These are phyloP conservation scores for Aspergillus sp. DNA, from an alignment of 2,329 filamentous ascomycete species.

Conservation along the genomic window DNA sequence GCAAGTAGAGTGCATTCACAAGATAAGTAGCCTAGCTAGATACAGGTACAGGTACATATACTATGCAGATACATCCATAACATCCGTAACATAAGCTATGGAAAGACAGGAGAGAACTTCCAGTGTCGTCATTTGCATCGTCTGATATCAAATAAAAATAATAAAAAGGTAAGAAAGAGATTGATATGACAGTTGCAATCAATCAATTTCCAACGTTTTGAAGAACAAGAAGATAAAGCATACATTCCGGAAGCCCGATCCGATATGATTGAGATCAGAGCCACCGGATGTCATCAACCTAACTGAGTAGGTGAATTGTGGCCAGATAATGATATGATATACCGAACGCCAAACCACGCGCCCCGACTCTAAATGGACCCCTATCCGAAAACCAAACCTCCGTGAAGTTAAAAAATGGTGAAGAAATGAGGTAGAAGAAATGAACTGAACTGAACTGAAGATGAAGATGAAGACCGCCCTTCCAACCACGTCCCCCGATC, in stretches of 20 bases:
- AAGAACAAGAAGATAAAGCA: constrained; percentile 1
- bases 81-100: neutral
- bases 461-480: neutral
- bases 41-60: neutral
- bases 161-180: neutral
- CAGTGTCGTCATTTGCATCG: constrained; percentile 8
- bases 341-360: constrained; percentile 1
- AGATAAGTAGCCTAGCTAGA: neutral
- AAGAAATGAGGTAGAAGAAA: neutral
- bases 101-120: constrained; percentile 7
- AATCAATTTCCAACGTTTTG: constrained; percentile 7
- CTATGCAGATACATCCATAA: neutral
- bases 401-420: neutral
- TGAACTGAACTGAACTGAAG: neutral
- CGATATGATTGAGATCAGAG: neutral
- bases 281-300: neutral
- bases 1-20: constrained; percentile 15
- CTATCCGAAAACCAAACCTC: constrained; percentile 4
- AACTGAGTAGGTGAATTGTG: neutral
- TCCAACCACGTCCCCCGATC: constrained; percentile 3
- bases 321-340: neutral
- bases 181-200: neutral
- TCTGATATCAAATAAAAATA: constrained; percentile 9
- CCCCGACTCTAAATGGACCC: constrained; percentile 11
- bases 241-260: neutral